These are phyloP conservation scores for Suillus americanus DNA, from an alignment of 768 basidiomycete species.

Conservation along the genomic window DNA sequence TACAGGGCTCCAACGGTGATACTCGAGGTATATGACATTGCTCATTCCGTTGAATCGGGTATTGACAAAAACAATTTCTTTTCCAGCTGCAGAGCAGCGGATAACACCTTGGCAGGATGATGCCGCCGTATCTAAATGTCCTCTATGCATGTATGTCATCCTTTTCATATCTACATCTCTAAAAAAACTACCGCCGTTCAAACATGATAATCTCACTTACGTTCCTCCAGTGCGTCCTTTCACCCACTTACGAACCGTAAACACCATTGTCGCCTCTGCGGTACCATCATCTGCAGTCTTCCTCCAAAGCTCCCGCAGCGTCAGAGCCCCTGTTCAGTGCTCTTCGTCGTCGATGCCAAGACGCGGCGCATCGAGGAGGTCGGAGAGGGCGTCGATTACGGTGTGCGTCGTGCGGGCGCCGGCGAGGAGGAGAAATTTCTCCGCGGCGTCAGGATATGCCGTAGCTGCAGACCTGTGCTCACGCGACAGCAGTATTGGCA, in stretches of 20 bases:
- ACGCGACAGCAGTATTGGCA: slow-evolving; percentile 82
- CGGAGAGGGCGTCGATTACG: slow-evolving; percentile 78
- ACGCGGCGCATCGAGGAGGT: slow-evolving; percentile 83
- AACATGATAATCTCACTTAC: slow-evolving; percentile 10
- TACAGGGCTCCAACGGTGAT: slow-evolving; percentile 53
- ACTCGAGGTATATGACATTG: slow-evolving; percentile 54
- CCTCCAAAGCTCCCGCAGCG: slow-evolving; percentile 75
- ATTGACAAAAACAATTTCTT: neutral
- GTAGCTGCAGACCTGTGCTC: slow-evolving; percentile 77
- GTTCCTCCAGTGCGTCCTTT: slow-evolving; percentile 58
- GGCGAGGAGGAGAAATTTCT: slow-evolving; percentile 79
- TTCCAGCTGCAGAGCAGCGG: slow-evolving; percentile 75
- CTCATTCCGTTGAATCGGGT: slow-evolving; percentile 1
- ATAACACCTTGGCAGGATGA: slow-evolving; percentile 98
- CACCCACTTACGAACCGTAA: slow-evolving; percentile 90
- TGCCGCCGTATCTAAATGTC: slow-evolving; percentile 70
- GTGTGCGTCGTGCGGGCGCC: slow-evolving; percentile 50
- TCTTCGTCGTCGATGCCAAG: slow-evolving; percentile 84
- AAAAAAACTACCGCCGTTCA: slow-evolving; percentile 1
- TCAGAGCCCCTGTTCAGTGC: slow-evolving; percentile 65
- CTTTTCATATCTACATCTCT: neutral
- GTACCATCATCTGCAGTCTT: slow-evolving; percentile 86
- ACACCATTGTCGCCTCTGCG: slow-evolving; percentile 95
- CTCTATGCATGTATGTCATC: slow-evolving; percentile 71
- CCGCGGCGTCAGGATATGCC: slow-evolving; percentile 86